phyloP scores from a whole-genome alignment of 2,329 filamentous ascomycete species.

The Beauveria caledonica region DNA sequence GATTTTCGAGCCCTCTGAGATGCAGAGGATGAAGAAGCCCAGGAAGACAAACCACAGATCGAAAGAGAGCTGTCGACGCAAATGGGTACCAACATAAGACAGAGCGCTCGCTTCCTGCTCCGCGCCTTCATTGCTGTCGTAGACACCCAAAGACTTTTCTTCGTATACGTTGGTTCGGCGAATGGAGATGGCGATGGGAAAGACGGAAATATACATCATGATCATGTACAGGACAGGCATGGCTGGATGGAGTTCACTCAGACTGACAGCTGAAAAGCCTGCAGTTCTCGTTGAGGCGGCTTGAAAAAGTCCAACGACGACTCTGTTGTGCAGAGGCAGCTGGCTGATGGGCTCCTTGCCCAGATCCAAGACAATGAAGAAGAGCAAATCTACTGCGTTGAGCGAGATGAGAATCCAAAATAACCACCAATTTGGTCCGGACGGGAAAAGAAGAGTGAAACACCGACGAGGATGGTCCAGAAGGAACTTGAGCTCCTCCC shows the following conservation, averaged over 20 bases:
- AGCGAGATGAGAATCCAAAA: constrained; percentile 77
- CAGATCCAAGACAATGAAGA: constrained; percentile 88
- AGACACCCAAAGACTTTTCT: constrained; percentile 76
- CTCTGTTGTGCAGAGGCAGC: constrained; percentile 63
- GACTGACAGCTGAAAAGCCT: constrained; percentile 74
- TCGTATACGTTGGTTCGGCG: constrained; percentile 95
- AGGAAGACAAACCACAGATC: constrained; percentile 96
- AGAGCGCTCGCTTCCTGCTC: constrained; percentile 48
- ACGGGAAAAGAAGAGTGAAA: constrained; percentile 90
- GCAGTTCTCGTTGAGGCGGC: constrained; percentile 84
- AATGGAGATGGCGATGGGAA: constrained; percentile 92
- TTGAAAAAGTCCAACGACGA: constrained; percentile 85
- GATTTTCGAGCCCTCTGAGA: constrained; percentile 71
- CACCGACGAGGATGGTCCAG: constrained; percentile 92
- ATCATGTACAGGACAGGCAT: constrained; percentile 91
- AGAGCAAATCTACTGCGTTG: constrained; percentile 77
- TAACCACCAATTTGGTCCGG: constrained; percentile 89
- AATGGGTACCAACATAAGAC: constrained; percentile 83
- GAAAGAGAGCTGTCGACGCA: constrained; percentile 89
- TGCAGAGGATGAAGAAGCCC: constrained; percentile 85
- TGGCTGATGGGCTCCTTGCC: constrained; percentile 60
- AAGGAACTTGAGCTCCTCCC: constrained; percentile 85
- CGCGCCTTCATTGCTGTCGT: constrained; percentile 41
- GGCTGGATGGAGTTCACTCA: constrained; percentile 73
- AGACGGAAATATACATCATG: constrained; percentile 99